phyloP scores from a whole-genome alignment of 495 filamentous ascomycete genomes.

The Astrocystis sublimbata region DNA sequence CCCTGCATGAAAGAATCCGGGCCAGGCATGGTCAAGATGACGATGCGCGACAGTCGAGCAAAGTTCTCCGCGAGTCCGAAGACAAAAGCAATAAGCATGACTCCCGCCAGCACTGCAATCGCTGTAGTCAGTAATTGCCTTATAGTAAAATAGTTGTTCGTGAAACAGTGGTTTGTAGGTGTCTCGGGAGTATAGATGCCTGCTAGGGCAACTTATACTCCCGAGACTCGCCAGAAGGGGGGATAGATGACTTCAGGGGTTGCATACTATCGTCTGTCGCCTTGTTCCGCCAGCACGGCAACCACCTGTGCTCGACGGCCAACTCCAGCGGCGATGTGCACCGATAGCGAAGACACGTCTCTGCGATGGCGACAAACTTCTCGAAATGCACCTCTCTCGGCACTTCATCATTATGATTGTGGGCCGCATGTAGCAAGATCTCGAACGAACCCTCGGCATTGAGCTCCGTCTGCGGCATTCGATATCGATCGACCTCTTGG shows the following conservation, averaged over 20 bases:
- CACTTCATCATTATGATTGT: constrained; percentile 43
- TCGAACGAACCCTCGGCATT: constrained; percentile 36
- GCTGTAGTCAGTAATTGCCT: too few relatives aligned
- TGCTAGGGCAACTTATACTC: too few relatives aligned
- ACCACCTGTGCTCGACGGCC: constrained; percentile 43
- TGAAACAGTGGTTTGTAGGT: too few relatives aligned
- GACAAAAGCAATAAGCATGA: constrained; percentile 43
- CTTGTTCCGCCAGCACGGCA: constrained; percentile 42
- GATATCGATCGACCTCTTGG: constrained; percentile 34
- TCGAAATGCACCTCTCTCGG: constrained; percentile 38
- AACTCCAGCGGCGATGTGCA: constrained; percentile 42
- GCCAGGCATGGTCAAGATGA: constrained; percentile 36
- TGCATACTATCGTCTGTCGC: constrained; percentile 34
- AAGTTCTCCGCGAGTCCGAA: constrained; percentile 42
- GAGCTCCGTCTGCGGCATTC: constrained; percentile 43
- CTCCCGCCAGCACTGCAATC: constrained; percentile 35
- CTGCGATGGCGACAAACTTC: constrained; percentile 44
- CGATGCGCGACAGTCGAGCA: constrained; percentile 37
- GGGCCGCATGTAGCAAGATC: constrained; percentile 43
- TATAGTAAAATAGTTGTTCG: too few relatives aligned
- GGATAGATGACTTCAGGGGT: too few relatives aligned
- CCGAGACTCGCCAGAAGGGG: too few relatives aligned
- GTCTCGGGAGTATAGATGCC: too few relatives aligned
- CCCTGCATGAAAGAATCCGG: constrained; percentile 27
- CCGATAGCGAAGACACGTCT: constrained; percentile 39